A percentile compares a stretch with the other conserved stretches of the same genome.
phyloP scores from a whole-genome alignment of 2,329 filamentous ascomycete species.

The Neoascochyta sp. region DNA sequence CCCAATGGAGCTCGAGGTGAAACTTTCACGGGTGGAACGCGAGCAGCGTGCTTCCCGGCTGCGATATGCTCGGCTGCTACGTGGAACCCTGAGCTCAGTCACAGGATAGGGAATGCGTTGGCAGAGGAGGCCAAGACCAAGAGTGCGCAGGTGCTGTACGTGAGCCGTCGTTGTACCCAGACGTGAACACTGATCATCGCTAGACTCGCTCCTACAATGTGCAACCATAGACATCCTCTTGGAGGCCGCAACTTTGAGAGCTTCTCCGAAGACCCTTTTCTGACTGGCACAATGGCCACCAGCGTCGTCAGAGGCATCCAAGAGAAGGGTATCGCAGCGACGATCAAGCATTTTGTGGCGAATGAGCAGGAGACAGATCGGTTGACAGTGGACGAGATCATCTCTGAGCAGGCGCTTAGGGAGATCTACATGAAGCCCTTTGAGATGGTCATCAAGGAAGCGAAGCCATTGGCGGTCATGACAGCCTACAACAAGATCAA shows the following conservation, averaged over 20 bases:
- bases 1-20: constrained; percentile 64
- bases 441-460: constrained; percentile 68
- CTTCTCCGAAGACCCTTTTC: constrained; percentile 65
- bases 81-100: constrained; percentile 63
- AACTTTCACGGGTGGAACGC: constrained; percentile 60
- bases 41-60: constrained; percentile 71
- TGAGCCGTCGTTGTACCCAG: no score
- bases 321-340: constrained; percentile 62
- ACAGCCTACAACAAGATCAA: constrained; percentile 72
- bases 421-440: constrained; percentile 58
- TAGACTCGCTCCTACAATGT: constrained; percentile 68
- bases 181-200: background rate
- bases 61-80: constrained; percentile 66
- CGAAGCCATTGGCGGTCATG: constrained; percentile 66
- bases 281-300: constrained; percentile 65
- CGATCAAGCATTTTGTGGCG: constrained; percentile 71
- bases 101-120: constrained; percentile 59
- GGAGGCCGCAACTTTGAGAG: constrained; percentile 78
- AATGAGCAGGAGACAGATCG: constrained; percentile 69
- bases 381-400: constrained; percentile 50
- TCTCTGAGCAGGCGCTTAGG: constrained; percentile 55
- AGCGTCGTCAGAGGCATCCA: constrained; percentile 60
- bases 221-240: constrained; percentile 74
- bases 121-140: constrained; percentile 69
- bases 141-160: constrained; percentile 63